phyloP scores from a whole-genome alignment of 495 filamentous ascomycete genomes.

The Filosporella fistucella region DNA sequence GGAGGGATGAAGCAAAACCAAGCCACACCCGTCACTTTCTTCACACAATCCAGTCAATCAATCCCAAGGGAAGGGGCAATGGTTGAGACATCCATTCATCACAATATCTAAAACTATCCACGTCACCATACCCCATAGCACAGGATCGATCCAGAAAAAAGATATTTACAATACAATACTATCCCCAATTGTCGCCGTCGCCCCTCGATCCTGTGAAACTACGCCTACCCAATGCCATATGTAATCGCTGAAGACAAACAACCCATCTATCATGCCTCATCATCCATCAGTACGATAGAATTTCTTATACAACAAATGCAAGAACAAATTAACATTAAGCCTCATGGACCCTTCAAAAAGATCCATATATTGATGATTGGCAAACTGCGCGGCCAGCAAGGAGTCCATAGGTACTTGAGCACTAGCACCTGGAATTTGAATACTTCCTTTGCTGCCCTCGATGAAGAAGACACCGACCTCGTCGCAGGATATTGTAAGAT shows the following conservation, averaged over 20 bases:
- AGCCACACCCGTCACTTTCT: too few relatives aligned
- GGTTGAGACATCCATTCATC: too few relatives aligned
- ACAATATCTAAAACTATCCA: too few relatives aligned
- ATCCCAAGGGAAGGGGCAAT: too few relatives aligned
- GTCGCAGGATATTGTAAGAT: constrained; percentile 90
- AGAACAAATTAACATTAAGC: constrained; percentile 91
- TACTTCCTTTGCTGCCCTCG: constrained; percentile 86
- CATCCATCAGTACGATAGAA: constrained; percentile 76
- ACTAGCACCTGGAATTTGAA: constrained; percentile 93
- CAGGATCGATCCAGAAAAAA: constrained; percentile 21
- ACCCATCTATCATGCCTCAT: constrained; percentile 10
- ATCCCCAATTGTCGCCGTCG: constrained; percentile 2
- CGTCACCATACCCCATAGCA: too few relatives aligned
- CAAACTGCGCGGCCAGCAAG: constrained; percentile 92
- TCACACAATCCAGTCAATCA: too few relatives aligned
- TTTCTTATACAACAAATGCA: constrained; percentile 97
- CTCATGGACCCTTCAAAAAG: constrained; percentile 84
- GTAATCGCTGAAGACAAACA: constrained; percentile 4
- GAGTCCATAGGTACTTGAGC: constrained; percentile 89
- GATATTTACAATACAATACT: constrained; percentile 22
- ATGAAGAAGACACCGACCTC: constrained; percentile 92
- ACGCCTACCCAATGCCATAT: constrained; percentile 21
- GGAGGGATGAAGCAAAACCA: too few relatives aligned
- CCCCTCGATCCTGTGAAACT: constrained; percentile 3
- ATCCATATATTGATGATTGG: constrained; percentile 90